Percentiles rank a stretch among this genome's conserved stretches.
Evolutionary conservation across 2,329 filamentous ascomycete genomes (phyloP).

Genomic region (Allantophomopsis lycopodina): DNA sequence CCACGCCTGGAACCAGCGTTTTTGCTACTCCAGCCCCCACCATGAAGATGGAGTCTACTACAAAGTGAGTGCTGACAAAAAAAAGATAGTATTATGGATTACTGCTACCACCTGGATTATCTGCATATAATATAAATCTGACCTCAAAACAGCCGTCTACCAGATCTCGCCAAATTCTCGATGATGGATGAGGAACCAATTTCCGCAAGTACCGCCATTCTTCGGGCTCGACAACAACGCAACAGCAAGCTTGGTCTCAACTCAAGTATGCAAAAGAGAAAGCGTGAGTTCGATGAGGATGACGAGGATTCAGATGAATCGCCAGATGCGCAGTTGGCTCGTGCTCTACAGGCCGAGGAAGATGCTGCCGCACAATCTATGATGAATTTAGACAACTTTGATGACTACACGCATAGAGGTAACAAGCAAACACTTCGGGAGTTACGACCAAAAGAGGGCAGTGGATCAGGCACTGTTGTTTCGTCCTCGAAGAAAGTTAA

Average conservation of each 20-base stretch:
- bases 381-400: constrained; percentile 7
- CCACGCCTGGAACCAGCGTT: constrained; percentile 48
- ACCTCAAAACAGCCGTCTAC: not conserved
- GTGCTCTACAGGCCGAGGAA: constrained; percentile 37
- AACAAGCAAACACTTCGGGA: constrained; percentile 1
- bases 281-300: constrained; percentile 17
- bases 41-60: constrained; percentile 18
- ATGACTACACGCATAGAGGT: constrained; percentile 1
- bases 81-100: no score
- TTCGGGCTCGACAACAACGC: constrained; percentile 2
- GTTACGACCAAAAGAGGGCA: constrained; percentile 1
- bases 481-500: constrained; percentile 4
- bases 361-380: constrained; percentile 18
- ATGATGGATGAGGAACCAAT: not conserved
- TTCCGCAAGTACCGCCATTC: not conserved
- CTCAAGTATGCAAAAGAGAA: constrained; percentile 1
- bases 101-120: no score
- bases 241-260: constrained; percentile 3
- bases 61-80: constrained; percentile 10
- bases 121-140: not conserved
- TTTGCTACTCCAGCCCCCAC: constrained; percentile 33
- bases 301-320: constrained; percentile 19
- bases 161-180: not conserved
- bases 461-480: not conserved
- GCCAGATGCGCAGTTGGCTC: constrained; percentile 34